These are phyloP conservation scores for Coemansia javaensis DNA, from an alignment of 192 early-diverging fungal species.

Conservation along the genomic window DNA sequence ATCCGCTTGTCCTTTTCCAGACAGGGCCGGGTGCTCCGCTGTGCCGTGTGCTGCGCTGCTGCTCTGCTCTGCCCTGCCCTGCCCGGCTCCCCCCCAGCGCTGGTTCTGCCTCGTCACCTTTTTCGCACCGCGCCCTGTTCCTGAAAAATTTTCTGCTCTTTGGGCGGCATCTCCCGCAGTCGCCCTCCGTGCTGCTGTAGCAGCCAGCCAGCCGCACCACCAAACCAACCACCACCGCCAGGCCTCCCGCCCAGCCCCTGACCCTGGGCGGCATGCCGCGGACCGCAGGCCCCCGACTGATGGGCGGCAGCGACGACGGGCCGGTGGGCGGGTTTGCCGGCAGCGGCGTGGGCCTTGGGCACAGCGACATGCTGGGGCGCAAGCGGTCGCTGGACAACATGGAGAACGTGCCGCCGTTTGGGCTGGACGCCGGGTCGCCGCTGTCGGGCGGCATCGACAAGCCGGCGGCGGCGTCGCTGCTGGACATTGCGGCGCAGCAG, in stretches of 20 bases:
- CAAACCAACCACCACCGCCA: too few species aligned
- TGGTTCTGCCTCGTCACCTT: not conserved
- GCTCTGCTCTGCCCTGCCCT: not conserved
- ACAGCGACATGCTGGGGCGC: constrained; percentile 21
- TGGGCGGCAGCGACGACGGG: constrained; percentile 7
- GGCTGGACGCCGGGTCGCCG: constrained; percentile 7
- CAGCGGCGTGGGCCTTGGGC: constrained; percentile 30
- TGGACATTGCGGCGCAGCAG: constrained; percentile 38
- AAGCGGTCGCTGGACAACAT: constrained; percentile 43
- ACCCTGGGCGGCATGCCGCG: constrained; percentile 15
- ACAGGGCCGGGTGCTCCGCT: too few species aligned
- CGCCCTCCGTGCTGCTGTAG: too few species aligned
- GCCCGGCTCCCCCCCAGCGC: too few species aligned
- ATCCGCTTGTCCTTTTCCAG: not conserved
- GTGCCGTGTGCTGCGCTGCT: not conserved
- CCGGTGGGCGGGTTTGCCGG: constrained; percentile 18
- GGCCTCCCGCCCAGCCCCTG: too few species aligned
- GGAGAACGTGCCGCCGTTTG: constrained; percentile 39
- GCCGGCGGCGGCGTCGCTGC: constrained; percentile 26
- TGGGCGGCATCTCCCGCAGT: not conserved
- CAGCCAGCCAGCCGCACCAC: too few species aligned
- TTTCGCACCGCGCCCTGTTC: not conserved
- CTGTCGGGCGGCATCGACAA: constrained; percentile 13
- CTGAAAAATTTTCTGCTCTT: constrained; percentile 4
- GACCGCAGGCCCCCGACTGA: constrained; percentile 10